Conservation (phyloP, 768 basidiomycete genomes). For the Agrocybe chaxingu region DNA sequence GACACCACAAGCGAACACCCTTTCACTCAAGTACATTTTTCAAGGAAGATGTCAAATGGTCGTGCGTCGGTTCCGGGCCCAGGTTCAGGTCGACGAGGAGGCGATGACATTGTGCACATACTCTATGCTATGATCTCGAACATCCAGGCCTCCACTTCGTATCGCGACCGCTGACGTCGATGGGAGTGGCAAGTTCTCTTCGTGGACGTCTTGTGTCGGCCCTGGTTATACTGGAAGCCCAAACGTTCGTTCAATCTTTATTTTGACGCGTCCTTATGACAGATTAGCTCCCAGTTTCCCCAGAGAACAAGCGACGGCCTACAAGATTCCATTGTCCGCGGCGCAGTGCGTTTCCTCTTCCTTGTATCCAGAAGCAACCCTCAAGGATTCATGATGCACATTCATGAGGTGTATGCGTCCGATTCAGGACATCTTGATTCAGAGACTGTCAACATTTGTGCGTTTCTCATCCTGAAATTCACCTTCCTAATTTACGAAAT, state of each 20-base stretch:
- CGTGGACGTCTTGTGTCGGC: slow-evolving; percentile 38
- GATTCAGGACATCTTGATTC: slow-evolving; percentile 33
- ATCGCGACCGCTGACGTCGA: neutral
- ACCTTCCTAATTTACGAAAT: neutral
- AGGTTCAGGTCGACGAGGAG: slow-evolving; percentile 25
- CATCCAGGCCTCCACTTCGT: neutral
- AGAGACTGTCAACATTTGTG: slow-evolving; percentile 33
- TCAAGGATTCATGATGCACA: slow-evolving; percentile 23
- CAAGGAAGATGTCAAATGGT: slow-evolving; percentile 43
- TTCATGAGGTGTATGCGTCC: slow-evolving; percentile 42
- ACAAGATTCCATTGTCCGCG: slow-evolving; percentile 41
- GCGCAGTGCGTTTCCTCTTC: slow-evolving; percentile 25
- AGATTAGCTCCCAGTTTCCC: slow-evolving; percentile 43
- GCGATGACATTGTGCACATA: slow-evolving; percentile 15
- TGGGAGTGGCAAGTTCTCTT: slow-evolving; percentile 43
- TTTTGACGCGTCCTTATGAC: neutral
- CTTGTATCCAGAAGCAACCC: neutral
- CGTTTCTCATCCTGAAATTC: slow-evolving; percentile 6
- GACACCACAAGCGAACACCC: slow-evolving; percentile 53
- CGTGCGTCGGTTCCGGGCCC: slow-evolving; percentile 39
- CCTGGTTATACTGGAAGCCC: slow-evolving; percentile 42
- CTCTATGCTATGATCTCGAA: neutral
- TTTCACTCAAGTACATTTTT: slow-evolving; percentile 50
- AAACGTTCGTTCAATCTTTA: slow-evolving; percentile 21
- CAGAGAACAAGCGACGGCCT: slow-evolving; percentile 45